Percentiles rank a stretch among this genome's conserved stretches.
Evolutionary conservation across 371 early-diverging fungal genomes (phyloP).

Genomic region (Entomophthora muscae): DNA sequence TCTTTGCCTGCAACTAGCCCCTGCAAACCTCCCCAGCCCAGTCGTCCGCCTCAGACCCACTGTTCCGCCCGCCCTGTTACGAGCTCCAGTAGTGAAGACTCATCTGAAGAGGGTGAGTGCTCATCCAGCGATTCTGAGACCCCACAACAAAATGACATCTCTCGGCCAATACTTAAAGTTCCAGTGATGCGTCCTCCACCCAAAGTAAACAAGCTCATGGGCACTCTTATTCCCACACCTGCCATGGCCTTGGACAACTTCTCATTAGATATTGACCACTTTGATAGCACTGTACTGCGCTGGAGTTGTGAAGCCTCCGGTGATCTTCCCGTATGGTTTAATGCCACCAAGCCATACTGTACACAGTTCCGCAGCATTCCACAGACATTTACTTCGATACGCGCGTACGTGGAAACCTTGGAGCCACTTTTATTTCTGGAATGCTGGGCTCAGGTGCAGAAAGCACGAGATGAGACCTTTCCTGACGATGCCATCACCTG

Average conservation of each 20-base stretch:
- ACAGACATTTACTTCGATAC: background rate
- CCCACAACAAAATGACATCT: background rate
- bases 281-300: background rate
- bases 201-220: background rate
- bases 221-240: background rate
- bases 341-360: background rate
- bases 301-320: background rate
- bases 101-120: background rate
- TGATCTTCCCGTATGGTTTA: background rate
- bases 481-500: background rate
- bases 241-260: background rate
- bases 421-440: background rate
- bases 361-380: background rate
- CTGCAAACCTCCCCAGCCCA: background rate
- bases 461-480: background rate
- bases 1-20: background rate
- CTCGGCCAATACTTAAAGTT: background rate
- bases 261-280: background rate
- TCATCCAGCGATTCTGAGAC: background rate
- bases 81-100: background rate
- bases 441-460: background rate
- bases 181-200: background rate
- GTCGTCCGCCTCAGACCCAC: background rate
- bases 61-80: background rate
- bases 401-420: background rate